Evolutionary conservation across 2,329 filamentous ascomycete species (phyloP).

Genomic region (Scopulariopsis brevicaulis): DNA sequence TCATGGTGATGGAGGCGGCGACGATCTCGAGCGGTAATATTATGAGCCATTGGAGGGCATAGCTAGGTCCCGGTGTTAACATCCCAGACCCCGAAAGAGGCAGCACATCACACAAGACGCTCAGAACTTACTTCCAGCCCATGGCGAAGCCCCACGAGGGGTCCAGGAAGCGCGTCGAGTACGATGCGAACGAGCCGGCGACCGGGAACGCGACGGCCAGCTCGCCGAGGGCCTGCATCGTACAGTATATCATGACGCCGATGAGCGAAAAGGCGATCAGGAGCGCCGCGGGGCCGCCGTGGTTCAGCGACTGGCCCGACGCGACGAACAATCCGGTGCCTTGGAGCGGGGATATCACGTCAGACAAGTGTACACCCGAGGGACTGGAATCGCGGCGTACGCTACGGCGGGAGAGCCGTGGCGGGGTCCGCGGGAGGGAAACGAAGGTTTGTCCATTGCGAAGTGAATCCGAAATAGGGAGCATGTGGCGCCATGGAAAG

Average conservation of each 20-base stretch:
- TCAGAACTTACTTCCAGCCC: constrained; percentile 68
- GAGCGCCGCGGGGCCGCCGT: constrained; percentile 67
- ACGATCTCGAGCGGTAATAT: constrained; percentile 79
- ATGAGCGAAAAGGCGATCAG: constrained; percentile 70
- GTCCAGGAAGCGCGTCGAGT: constrained; percentile 84
- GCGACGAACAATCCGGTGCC: constrained; percentile 81
- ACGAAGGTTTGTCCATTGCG: not conserved
- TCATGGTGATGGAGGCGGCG: constrained; percentile 72
- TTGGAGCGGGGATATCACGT: constrained; percentile 15
- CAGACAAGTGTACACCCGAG: constrained; percentile 2
- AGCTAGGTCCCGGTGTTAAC: constrained; percentile 32
- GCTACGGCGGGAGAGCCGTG: not conserved
- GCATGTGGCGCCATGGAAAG: not conserved
- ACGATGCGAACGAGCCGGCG: constrained; percentile 83
- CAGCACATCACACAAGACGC: not conserved
- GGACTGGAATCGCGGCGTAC: not conserved
- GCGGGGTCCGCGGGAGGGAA: not conserved
- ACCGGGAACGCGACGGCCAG: constrained; percentile 85
- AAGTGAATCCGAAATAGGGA: not conserved
- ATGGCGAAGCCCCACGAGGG: constrained; percentile 93
- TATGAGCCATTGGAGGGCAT: constrained; percentile 79
- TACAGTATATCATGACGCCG: constrained; percentile 82
- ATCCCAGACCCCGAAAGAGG: not conserved
- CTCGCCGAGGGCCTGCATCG: constrained; percentile 83
- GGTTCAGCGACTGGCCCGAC: constrained; percentile 58